phyloP scores from a whole-genome alignment of 768 basidiomycete species.

The Pisolithus tinctorius region DNA sequence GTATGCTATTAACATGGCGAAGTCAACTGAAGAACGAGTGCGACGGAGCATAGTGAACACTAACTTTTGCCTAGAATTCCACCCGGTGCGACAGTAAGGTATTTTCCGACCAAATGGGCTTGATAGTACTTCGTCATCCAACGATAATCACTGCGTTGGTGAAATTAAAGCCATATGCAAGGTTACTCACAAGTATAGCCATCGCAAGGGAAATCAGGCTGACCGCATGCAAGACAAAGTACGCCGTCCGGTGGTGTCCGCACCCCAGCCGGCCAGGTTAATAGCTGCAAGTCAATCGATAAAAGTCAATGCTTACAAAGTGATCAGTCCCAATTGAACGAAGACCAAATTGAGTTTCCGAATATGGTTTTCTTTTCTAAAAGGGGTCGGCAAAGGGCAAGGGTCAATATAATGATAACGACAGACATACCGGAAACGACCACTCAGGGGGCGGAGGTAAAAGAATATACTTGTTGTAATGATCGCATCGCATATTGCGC shows the following conservation, averaged over 20 bases:
- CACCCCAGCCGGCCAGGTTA: not conserved
- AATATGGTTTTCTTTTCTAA: conserved; percentile 8
- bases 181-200: conserved; percentile 7
- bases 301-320: conserved; percentile 9
- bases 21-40: not conserved
- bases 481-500: conserved; percentile 14
- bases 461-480: conserved; percentile 15
- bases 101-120: not conserved
- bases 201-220: conserved; percentile 10
- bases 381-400: not conserved
- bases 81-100: conserved; percentile 8
- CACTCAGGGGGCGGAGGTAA: conserved; percentile 10
- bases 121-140: conserved; percentile 11
- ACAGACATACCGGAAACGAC: conserved; percentile 5
- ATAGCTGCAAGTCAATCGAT: too few species aligned
- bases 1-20: conserved; percentile 8
- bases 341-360: conserved; percentile 9
- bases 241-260: not conserved
- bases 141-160: not conserved
- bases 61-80: conserved; percentile 10
- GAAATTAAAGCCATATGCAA: not conserved
- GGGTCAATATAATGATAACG: not conserved
- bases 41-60: not conserved
- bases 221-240: too few species aligned
- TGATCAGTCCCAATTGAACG: conserved; percentile 14